Conservation (phyloP, 2,329 filamentous ascomycete genomes). For the Myriosclerotinia curreyana region DNA sequence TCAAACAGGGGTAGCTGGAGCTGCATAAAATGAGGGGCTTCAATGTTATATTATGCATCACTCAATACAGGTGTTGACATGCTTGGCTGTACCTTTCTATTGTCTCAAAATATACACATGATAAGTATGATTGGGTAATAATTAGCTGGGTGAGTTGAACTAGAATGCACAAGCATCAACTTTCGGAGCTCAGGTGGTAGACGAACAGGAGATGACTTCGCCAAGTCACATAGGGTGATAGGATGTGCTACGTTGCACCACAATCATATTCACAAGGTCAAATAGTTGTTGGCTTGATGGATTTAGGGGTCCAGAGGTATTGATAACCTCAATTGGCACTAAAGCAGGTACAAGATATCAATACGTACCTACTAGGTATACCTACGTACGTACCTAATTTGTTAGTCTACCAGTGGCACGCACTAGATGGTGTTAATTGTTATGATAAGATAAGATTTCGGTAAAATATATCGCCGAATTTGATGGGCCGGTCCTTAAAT, state of each 20-base stretch:
- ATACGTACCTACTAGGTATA: too few species aligned
- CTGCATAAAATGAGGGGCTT: constrained; percentile 17
- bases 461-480: neutral
- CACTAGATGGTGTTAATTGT: too few species aligned
- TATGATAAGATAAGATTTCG: constrained; percentile 20
- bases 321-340: neutral
- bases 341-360: constrained; percentile 15
- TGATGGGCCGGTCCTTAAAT: neutral
- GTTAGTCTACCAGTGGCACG: neutral
- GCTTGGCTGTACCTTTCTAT: neutral
- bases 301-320: neutral
- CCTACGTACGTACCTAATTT: neutral
- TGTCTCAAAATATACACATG: neutral
- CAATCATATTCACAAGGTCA: neutral
- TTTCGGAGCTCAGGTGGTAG: neutral
- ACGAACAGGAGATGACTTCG: neutral
- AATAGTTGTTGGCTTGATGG: neutral
- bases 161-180: neutral
- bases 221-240: too few species aligned
- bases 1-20: constrained; percentile 10
- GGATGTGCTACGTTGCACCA: neutral
- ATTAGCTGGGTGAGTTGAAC: neutral
- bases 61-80: constrained; percentile 12
- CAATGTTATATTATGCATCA: neutral
- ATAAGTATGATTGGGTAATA: neutral